Evolutionary conservation across 2,329 filamentous ascomycete genomes (phyloP), one percentile per base, ranked within the genome.

Genomic region (Nigrospora osmanthi): DNA sequence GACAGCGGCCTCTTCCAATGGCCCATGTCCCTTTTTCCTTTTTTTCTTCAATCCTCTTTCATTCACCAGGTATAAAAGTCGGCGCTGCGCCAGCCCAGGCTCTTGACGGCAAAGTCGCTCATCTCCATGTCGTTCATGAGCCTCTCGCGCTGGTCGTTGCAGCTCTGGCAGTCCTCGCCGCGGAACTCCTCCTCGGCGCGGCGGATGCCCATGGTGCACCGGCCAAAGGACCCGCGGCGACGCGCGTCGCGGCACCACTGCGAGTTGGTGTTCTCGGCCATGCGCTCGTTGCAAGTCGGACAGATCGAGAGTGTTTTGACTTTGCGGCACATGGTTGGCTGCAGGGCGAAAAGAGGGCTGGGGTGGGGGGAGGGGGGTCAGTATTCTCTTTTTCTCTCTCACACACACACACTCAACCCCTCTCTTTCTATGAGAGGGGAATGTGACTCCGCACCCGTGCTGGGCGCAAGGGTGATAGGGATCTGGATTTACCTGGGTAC

Each of bases 1-100:
- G 38, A 17, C 55, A 57, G 28, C 58, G 51, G 30, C 48, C 28
- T 16, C 53, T 40, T 3, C n/a, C n/a, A n/a, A n/a, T n/a, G 54
- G 35, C 35, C 30, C 13, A 17, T 7, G 23, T 28, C 23, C 23
- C 10, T 28, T 28, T 28, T 10, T 28, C 7, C 7, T 28, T 10
- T 7, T 28, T 10, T 7, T 7, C 10, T 28, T 10, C 9, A 2
- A 6, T 2, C 5, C 5, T 28, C 2, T 10, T 10, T 28, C 7
- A 28, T 28, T 28, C 23, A 28, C 23, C 23, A 28, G 2, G 23
- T 28, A 28, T 28, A 28, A 28, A 28, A 28, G 23, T 28, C 23
- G 5, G 23, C 23, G 23, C 7, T 42, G 37, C 40, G 33, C 50
- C 47, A 52, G 4, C 46, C 49, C 30, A 50, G 40, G 12, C 52